Evolutionary conservation across 2,329 filamentous ascomycete genomes (phyloP), one percentile per base, ranked within the genome.

Genomic region (Bipolaris sorokiniana): DNA sequence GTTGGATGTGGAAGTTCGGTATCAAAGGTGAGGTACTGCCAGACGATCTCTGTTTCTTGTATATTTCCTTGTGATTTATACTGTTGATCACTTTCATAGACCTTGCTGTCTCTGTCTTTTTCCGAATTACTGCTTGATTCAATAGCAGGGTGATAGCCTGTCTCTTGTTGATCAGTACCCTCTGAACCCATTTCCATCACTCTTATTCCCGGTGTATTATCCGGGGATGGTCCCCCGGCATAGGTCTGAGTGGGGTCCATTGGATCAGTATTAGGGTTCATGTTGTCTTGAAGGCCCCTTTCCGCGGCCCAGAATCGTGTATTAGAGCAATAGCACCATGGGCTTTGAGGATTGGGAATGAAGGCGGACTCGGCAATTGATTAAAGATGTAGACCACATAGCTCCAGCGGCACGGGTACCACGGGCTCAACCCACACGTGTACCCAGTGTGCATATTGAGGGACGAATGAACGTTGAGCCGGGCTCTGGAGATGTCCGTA

Each of bases 21-120:
- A 48, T 87, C 82, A 68, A 88, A 86, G 1, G 83, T 86, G 49
- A 90, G 76, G 67, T 89, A 88, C 16, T 82, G 80, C 71, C 84
- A 84, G 15, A 82, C 76, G 53, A 89, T 78, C n/a, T 73, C 72
- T 23, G 54, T 62, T 3, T 57, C 62, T 48, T 51, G 37, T 5
- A 65, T 54, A 7, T 50, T 36, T n/a, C 61, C 57, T 28, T 62
- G 59, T n/a, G 34, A 23, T 20, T 34, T 45, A 18, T 57, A 56
- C 15, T 59, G 58, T 16, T 22, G 34, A 16, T 18, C 20, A 22
- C 47, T 45, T 7, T 62, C 58, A 33, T 63, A 58, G 22, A 63
- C 61, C 50, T 66, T 58, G 23, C 49, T 54, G 7, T 63, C 61
- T 13, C 26, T 31, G n/a, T 64, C 59, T 37, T 64, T 65, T 36